Evolutionary conservation across 2,329 filamentous ascomycete species (phyloP).

Genomic region (Pseudogymnoascus sp.): DNA sequence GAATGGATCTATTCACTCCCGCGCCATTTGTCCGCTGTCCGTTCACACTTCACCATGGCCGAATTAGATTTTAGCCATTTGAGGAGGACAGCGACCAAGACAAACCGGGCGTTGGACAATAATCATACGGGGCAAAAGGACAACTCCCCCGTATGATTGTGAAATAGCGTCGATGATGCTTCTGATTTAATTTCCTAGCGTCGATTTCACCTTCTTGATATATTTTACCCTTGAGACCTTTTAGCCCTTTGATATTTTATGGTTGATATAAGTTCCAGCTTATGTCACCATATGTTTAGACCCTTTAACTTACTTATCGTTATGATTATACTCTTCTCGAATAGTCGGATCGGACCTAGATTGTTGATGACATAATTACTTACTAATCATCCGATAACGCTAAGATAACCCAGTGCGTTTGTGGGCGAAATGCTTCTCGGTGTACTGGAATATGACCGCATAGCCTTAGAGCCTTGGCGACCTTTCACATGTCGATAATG

Average conservation of each 20-base stretch:
- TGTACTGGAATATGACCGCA: not conserved
- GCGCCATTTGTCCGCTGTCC: not conserved
- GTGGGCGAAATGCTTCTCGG: not conserved
- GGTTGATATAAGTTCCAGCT: not conserved
- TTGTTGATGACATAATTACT: not conserved
- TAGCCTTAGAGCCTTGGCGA: not conserved
- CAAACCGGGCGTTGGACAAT: not conserved
- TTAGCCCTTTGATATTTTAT: not conserved
- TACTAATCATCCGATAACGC: not conserved
- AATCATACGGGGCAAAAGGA: not conserved
- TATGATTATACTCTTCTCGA: not conserved
- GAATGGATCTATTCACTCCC: not conserved
- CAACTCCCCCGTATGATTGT: not conserved
- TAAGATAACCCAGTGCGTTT: not conserved
- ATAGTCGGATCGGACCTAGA: not conserved
- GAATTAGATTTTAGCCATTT: not conserved
- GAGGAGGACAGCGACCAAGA: not conserved
- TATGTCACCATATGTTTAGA: not conserved
- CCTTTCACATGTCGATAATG: conserved; percentile 6
- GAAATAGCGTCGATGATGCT: not conserved
- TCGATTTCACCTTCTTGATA: not conserved
- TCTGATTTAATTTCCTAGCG: not conserved
- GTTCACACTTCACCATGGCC: not conserved
- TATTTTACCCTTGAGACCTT: not conserved
- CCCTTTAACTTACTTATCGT: not conserved